Base-by-base conservation (phyloP, 495 filamentous ascomycete species). In the Hyphodiscus hymeniophilus region DNA sequence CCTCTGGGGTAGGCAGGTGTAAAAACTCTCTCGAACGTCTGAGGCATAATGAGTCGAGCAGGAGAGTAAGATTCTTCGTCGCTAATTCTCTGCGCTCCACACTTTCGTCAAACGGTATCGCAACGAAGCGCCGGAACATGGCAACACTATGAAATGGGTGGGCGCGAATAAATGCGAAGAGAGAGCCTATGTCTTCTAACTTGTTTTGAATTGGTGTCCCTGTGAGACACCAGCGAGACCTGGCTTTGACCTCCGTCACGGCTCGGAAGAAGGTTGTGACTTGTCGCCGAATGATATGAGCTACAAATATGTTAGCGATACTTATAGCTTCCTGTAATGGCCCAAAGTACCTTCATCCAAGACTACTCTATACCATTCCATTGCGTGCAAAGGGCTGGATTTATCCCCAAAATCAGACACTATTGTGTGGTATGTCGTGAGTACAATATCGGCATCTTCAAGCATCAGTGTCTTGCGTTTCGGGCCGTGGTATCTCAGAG, bases 301-400 rank as follows among this genome's bases (percentile, higher is more conserved):
- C 69, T 69, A 1, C 20, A 7, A 20, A 48, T 13, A 53, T 24
- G 31, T 28, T 35, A 38, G 22, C 15, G n/a, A n/a, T 11, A 22
- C 26, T 42, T 16, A 23, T 39, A 23, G 23, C 3, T n/a, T n/a
- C n/a, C n/a, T n/a, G 10, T 22, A 13, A 18, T 15, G 4, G 16
- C 5, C 12, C 1, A 39, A 16, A 10, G 7, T 38, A 52, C 84
- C 89, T 70, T 95, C 89, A 49, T 95, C 89, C 2, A 94, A 68
- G 13, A 94, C 82, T n/a, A 95, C 66, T 13, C 90, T 83, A 34
- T 84, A 79, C 87, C 87, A 96, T 1, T 80, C 66, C 1, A 85
- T 48, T 0, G 76, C 75, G 52, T 78, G 80, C 0, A 94, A 67
- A 33, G 56, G 65, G 21, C 62, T 63, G 28, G 74, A 32, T 36